Percentiles rank a stretch among this genome's conserved stretches.
These are phyloP conservation scores for Coemansia sp. DNA, from an alignment of 192 early-diverging fungal genomes.

Conservation along the genomic window DNA sequence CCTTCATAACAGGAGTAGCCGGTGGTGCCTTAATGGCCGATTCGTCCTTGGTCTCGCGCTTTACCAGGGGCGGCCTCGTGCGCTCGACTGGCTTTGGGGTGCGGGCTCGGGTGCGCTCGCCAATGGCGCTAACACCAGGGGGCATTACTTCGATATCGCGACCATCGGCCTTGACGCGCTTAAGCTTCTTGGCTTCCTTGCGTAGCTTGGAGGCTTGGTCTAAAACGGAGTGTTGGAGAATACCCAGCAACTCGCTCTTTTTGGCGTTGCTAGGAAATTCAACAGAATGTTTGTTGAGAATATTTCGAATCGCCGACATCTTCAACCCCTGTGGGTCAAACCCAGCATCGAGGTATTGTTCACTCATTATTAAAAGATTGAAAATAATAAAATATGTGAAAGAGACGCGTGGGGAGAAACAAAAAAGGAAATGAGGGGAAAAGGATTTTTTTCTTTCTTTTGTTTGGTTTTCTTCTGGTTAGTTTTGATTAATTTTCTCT, in stretches of 20 bases:
- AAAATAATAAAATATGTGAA: constrained; percentile 9
- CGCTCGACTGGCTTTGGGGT: constrained; percentile 5
- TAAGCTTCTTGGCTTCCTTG: constrained; percentile 35
- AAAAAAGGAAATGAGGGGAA: constrained; percentile 1
- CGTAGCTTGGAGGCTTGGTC: constrained; percentile 32
- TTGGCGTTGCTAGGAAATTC: constrained; percentile 45
- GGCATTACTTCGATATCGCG: constrained; percentile 32
- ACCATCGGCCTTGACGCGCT: constrained; percentile 24
- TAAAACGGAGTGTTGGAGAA: constrained; percentile 22
- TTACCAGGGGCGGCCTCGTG: background rate
- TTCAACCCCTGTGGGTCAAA: constrained; percentile 47
- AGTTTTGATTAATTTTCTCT: constrained; percentile 19
- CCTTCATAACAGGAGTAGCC: background rate
- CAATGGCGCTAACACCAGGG: constrained; percentile 2
- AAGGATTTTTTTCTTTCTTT: background rate
- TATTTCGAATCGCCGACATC: constrained; percentile 32
- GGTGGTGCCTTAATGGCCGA: no score
- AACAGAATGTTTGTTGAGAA: constrained; percentile 42
- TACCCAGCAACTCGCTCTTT: constrained; percentile 33
- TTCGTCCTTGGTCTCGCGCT: background rate
- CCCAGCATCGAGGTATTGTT: constrained; percentile 40
- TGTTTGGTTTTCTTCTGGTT: no score
- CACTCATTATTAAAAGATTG: constrained; percentile 12
- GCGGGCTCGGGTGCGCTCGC: constrained; percentile 16
- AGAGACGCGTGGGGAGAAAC: background rate